Percentiles rank a stretch among this genome's conserved stretches.
phyloP scores from a whole-genome alignment of 208 protist genomes.

The Leishmania martiniquensis region DNA sequence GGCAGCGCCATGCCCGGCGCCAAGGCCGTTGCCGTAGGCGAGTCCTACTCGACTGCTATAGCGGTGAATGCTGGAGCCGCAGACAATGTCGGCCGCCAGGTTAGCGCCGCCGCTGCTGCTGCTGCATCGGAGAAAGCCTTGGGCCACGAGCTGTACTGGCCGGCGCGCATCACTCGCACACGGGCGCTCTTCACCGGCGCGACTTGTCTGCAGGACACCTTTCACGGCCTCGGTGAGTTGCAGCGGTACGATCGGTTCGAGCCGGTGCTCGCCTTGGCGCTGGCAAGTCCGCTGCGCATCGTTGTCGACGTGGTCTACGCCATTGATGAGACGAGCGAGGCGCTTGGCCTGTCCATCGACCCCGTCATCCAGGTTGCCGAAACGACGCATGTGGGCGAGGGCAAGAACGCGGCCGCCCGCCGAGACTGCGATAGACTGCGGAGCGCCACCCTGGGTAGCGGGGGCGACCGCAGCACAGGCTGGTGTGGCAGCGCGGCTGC shows the following conservation, averaged over 20 bases:
- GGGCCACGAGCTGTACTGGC: slow-evolving; percentile 63
- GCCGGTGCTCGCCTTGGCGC: slow-evolving; percentile 42
- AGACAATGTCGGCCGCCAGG: background rate
- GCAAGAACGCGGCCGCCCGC: background rate
- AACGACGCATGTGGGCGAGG: background rate
- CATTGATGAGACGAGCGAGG: slow-evolving; percentile 73
- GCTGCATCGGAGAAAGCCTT: slow-evolving; percentile 1
- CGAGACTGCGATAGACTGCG: background rate
- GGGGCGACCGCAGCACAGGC: background rate
- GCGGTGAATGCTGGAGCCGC: background rate
- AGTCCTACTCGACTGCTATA: slow-evolving; percentile 1
- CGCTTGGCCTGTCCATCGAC: slow-evolving; percentile 24
- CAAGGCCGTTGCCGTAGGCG: background rate
- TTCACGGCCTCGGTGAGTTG: slow-evolving; percentile 34
- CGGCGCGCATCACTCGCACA: slow-evolving; percentile 52
- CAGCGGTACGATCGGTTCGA: slow-evolving; percentile 54
- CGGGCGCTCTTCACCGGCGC: slow-evolving; percentile 32
- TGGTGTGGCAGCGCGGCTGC: background rate
- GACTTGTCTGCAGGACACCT: slow-evolving; percentile 31
- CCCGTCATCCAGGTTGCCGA: slow-evolving; percentile 3
- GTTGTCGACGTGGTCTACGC: slow-evolving; percentile 71
- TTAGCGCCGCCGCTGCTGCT: background rate
- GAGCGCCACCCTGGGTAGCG: background rate
- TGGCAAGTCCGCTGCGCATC: slow-evolving; percentile 50
- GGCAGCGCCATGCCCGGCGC: background rate